Base-by-base conservation (phyloP, 169 alveolate genomes). In the Eimeria necatrix region DNA sequence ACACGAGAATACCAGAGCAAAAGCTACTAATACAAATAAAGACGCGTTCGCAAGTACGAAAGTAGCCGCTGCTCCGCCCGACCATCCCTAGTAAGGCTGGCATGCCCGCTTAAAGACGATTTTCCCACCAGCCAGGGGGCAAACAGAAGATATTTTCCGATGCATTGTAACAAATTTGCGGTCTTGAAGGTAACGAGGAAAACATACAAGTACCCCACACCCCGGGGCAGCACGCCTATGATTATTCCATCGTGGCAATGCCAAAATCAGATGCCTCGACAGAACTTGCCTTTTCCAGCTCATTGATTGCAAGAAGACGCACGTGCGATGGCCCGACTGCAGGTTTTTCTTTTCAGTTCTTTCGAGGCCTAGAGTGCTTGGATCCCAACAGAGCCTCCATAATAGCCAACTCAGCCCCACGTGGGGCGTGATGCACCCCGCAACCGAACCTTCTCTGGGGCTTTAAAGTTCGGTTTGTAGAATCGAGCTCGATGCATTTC, bases 391-490 rank as follows among this genome's bases (percentile, higher is more conserved):
- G 18, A 4, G 73, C 53, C 22, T 32, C 16, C 89, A 24, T 53
- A 24, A 56, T n/a, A 53, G 90, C 90, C 90, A 52, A 14, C 24
- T 52, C 90, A 81, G 90, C 90, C 90, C 90, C 90, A 9, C 74
- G 90, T 81, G 90, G 90, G 90, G 90, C 74, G 90, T 51, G 90
- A 24, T 4, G 90, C 90, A 81, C 90, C 90, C 90, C 90, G 90
- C 90, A 81, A 51, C 74, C 53, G 90, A 81, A 53, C 74, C 74
- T n/a, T 18, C 20, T 76, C 71, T 81, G 90, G 90, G 90, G 90
- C 90, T 81, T 22, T 68, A 81, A 60, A 14, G 70, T 53, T 81
- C 64, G 61, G 41, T 32, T 32, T 2, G 41, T 32, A 32, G 41
- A 32, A 32, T 32, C 41, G 41, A 32, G 41, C 41, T 32, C 41